Base-by-base conservation (phyloP, 371 early-diverging fungal genomes). In the Mycotypha africana region DNA sequence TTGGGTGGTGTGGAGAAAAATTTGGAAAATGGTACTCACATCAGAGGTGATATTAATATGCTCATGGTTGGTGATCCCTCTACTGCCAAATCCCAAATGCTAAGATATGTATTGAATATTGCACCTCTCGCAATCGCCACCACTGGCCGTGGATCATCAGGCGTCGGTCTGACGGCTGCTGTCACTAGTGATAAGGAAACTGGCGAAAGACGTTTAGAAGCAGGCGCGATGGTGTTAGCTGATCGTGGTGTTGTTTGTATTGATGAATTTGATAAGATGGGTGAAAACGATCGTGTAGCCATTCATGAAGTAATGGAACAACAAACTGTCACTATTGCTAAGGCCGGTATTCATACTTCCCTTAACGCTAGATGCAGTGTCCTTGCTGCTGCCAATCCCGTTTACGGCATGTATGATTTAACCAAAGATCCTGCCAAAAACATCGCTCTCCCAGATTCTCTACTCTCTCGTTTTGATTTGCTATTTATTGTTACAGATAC, bases 291-390 rank as follows among this genome's bases (percentile, higher is more conserved):
- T 68, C 85, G 99, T 53, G 98, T 97, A 1, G 99, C 99, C 3
- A 99, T 99, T 67, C 99, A 99, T 77, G 99, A 99, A 85, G 99
- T 99, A 3, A 99, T 99, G 99, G 99, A 99, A 77, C 99, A 99
- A 76, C 99, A 99, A 62, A 95, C 97, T 1, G 94, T 98, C 5
- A 96, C 95, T 0, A 93, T 97, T 47, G 88, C 94, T 40, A 98
- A 99, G 69, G 99, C 98, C 5, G 99, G 99, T 35, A 99, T 99
- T 52, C 92, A 96, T 58, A 95, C 95, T 2, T 92, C 98, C 0
- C 70, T 99, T 37, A 99, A 99, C 67, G 99, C 99, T 3, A 84
- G 99, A 26, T 96, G 97, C 70, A 89, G 92, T 53, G 97, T 99
- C 8, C 73, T 99, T 30, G 99, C 99, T 4, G 99, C 99, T 2